Base-by-base conservation (phyloP, 768 basidiomycete species). In the Kwoniella dejecticola region DNA sequence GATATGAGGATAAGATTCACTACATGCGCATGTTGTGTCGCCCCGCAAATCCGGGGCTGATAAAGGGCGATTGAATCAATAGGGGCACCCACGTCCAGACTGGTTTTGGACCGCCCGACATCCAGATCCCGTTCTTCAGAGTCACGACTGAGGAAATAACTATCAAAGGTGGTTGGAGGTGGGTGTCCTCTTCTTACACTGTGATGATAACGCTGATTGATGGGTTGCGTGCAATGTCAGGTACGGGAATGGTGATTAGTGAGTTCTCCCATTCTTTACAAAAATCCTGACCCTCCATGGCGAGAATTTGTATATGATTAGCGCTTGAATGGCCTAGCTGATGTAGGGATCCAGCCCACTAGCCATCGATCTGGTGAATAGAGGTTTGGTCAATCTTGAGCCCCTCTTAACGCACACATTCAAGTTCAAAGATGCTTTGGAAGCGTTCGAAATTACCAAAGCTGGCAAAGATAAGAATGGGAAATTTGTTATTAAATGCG, bases 141-240 rank as follows among this genome's bases (percentile, higher is more conserved):
- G 79, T 92, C 33, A 84, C 87, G 61, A 82, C 82, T 47, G 93
- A 93, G 80, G 90, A 96, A 79, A 79, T 96, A 19, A 84, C 81
- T 57, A 82, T 91, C 78, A 89, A 88, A 70, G 92, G 93, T 36
- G 90, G 89, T n/a, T 96, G 96, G 88, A 87, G 94, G 69, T 94
- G 62, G 59, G 62, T 42, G 6, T 42, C 10, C 10, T 42, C 8
- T 5, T 13, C 6, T 42, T 11, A 42, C 6, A 42, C 19, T 17
- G 33, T 7, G 33, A 15, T 36, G 7, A 36, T 36, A 7, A 7
- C 7, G 33, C 33, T 36, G 33, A 36, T 15, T 15, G 33, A n/a
- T 36, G 33, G 7, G 7, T 7, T 36, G 15, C 33, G 15, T 15
- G 10, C 10, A 4, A 23, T 19, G 41, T 11, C 29, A 89, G 69